Evolutionary conservation across 1,284 basidiomycete genomes (phyloP).

Genomic region (Rhodotorula sp.): DNA sequence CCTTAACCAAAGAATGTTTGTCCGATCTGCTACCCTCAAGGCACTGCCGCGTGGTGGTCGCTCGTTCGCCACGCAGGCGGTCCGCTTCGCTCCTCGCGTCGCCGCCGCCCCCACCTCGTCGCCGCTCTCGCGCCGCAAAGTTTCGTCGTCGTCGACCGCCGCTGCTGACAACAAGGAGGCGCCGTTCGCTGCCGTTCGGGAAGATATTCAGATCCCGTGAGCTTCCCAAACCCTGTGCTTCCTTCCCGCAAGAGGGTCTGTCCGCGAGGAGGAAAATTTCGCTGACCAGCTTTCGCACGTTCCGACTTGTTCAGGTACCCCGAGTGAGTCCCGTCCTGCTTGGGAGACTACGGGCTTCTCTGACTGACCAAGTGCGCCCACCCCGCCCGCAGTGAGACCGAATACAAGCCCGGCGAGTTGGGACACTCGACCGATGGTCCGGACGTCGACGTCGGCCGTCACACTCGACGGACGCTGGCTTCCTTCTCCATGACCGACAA

Average conservation of each 20-base stretch:
- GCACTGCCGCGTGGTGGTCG: conserved; percentile 3
- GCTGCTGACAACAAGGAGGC: neutral
- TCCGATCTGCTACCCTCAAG: neutral
- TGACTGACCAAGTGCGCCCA: neutral
- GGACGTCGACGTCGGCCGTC: conserved; percentile 40
- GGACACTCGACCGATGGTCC: conserved; percentile 36
- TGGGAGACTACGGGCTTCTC: too few species aligned
- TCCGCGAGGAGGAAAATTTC: too few species aligned
- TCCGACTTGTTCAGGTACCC: conserved; percentile 18
- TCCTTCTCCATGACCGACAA: conserved; percentile 42
- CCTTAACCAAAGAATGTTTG: neutral
- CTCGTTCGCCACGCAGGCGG: conserved; percentile 3
- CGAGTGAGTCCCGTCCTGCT: conserved; percentile 4
- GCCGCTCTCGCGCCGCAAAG: conserved; percentile 1
- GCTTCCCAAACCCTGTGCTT: neutral
- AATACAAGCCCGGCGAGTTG: conserved; percentile 24
- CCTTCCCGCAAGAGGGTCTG: too few species aligned
- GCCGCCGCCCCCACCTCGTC: neutral
- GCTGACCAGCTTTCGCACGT: neutral
- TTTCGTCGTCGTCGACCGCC: neutral
- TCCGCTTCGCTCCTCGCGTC: neutral
- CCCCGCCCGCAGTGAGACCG: conserved; percentile 20
- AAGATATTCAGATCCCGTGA: conserved; percentile 27
- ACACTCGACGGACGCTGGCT: conserved; percentile 42
- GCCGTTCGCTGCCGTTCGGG: conserved; percentile 16